Percentiles rank a stretch among this genome's conserved stretches.
These are phyloP conservation scores for Plasmodium chabaudi DNA, from an alignment of 169 alveolate genomes.

Conservation along the genomic window DNA sequence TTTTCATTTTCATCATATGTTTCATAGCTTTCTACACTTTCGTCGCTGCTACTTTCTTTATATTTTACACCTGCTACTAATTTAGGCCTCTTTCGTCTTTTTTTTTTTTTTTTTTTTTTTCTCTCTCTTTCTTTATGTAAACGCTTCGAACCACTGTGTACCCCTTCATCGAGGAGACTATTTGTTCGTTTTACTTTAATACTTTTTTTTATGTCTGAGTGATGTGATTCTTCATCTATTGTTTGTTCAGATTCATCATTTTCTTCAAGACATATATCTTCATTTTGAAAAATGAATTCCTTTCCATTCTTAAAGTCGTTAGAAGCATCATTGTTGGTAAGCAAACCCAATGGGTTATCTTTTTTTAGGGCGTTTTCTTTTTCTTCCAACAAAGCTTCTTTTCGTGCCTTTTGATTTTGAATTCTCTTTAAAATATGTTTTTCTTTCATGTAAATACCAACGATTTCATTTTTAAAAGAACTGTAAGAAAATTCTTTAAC, in stretches of 20 bases:
- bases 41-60: background rate
- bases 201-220: no score
- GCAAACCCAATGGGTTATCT: background rate
- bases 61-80: background rate
- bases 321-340: background rate
- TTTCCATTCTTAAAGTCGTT: background rate
- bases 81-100: background rate
- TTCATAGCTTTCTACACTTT: background rate
- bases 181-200: background rate
- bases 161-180: background rate
- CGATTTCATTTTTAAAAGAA: conserved; percentile 49
- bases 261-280: background rate
- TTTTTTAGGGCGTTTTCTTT: background rate
- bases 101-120: conserved; percentile 5
- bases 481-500: conserved; percentile 36
- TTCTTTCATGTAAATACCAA: conserved; percentile 50
- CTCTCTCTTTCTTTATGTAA: background rate
- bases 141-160: background rate
- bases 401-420: background rate
- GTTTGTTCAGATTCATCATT: background rate
- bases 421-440: conserved; percentile 52
- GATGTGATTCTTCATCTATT: background rate
- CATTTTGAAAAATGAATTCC: background rate
- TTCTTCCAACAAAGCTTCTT: background rate
- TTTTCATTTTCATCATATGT: background rate